Percentiles rank a stretch among this genome's conserved stretches.
Evolutionary conservation across 2,329 filamentous ascomycete species (phyloP).

Genomic region (Talaromyces sp.): DNA sequence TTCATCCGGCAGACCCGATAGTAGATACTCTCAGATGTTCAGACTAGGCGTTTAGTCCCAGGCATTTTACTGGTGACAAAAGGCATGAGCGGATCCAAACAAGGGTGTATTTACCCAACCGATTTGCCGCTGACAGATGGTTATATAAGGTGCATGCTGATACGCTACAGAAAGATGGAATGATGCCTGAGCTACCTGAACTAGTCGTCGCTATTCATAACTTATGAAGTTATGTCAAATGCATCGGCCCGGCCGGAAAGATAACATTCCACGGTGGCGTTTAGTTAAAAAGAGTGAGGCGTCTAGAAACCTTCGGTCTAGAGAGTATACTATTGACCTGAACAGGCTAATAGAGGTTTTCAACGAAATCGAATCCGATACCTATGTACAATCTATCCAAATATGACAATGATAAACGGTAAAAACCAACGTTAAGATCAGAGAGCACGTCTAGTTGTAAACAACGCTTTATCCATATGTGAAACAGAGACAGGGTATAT

Average conservation of each 20-base stretch:
- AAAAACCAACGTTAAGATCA: neutral
- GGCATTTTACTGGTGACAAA: too few species aligned
- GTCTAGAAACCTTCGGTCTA: neutral
- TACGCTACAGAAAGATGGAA: neutral
- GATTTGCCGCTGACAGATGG: neutral
- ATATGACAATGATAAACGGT: too few species aligned
- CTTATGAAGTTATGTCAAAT: neutral
- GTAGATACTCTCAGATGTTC: too few species aligned
- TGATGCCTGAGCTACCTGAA: neutral
- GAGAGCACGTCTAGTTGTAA: neutral
- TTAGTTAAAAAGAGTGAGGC: neutral
- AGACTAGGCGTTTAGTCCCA: too few species aligned
- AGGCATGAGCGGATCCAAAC: neutral
- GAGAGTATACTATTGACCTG: neutral
- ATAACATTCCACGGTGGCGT: too few species aligned
- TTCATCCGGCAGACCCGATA: too few species aligned
- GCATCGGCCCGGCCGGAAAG: too few species aligned
- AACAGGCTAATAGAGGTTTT: neutral
- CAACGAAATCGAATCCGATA: neutral
- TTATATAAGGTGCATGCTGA: neutral
- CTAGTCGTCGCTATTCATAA: neutral
- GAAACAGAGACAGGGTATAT: constrained; percentile 8
- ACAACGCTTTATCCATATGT: neutral
- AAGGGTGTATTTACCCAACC: neutral
- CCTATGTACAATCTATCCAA: constrained; percentile 4